Evolutionary conservation across 1,139 yeast species (phyloP).

Genomic region (Debaryomyces udenii): DNA sequence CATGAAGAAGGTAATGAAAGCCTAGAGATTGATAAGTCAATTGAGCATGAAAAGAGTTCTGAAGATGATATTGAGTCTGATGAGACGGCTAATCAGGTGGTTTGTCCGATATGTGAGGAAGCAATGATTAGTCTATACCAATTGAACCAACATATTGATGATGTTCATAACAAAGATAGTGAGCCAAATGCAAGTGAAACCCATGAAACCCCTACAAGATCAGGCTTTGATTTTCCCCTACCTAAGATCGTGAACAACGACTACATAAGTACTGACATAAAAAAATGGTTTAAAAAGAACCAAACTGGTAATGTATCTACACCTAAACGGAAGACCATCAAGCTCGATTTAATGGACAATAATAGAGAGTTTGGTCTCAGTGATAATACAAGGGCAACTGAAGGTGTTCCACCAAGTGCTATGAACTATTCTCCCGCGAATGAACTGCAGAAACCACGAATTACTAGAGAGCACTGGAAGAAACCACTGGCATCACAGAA

Average conservation of each 20-base stretch:
- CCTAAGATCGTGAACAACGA: slow-evolving; percentile 21
- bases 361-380: slow-evolving; percentile 37
- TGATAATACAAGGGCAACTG: slow-evolving; percentile 15
- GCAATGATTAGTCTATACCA: slow-evolving; percentile 58
- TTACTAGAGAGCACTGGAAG: slow-evolving; percentile 68
- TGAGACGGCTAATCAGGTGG: slow-evolving; percentile 4
- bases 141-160: slow-evolving; percentile 75
- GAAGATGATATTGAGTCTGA: neutral
- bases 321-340: slow-evolving; percentile 29
- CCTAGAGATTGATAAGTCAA: neutral
- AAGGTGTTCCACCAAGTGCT: neutral
- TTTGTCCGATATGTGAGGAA: slow-evolving; percentile 76
- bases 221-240: slow-evolving; percentile 11
- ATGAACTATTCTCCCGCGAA: slow-evolving; percentile 4
- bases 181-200: slow-evolving; percentile 1
- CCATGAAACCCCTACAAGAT: slow-evolving; percentile 13
- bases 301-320: slow-evolving; percentile 15
- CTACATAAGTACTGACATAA: slow-evolving; percentile 24
- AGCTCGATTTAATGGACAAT: slow-evolving; percentile 38
- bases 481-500: slow-evolving; percentile 38
- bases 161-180: slow-evolving; percentile 44
- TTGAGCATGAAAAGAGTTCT: neutral
- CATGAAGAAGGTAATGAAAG: slow-evolving; percentile 2
- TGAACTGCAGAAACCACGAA: slow-evolving; percentile 19
- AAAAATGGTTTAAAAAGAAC: slow-evolving; percentile 24